These are phyloP conservation scores for Pichia nakasei DNA, from an alignment of 805 yeast species.

Conservation along the genomic window DNA sequence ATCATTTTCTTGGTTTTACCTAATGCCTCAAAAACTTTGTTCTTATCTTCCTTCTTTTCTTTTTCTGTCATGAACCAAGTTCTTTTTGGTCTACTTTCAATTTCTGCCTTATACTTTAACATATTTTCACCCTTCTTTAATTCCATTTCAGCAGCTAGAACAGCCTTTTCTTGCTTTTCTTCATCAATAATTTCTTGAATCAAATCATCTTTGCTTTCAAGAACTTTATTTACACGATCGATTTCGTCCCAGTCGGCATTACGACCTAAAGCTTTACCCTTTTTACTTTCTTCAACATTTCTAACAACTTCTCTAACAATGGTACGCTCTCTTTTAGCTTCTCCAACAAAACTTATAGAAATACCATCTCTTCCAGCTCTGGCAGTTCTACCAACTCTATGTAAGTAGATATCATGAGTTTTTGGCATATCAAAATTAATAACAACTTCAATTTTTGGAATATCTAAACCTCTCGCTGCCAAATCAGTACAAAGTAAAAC, in stretches of 20 bases:
- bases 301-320: conserved; percentile 89
- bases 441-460: conserved; percentile 93
- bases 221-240: conserved; percentile 52
- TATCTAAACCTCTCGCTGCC: conserved; percentile 99
- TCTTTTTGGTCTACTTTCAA: conserved; percentile 82
- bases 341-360: conserved; percentile 91
- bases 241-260: conserved; percentile 86
- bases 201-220: conserved; percentile 49
- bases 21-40: conserved; percentile 21
- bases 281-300: conserved; percentile 41
- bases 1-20: conserved; percentile 40
- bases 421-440: conserved; percentile 95
- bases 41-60: conserved; percentile 40
- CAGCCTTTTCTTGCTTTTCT: conserved; percentile 82
- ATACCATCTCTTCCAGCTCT: conserved; percentile 97
- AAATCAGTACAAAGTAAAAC: conserved; percentile 91
- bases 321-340: conserved; percentile 72
- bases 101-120: conserved; percentile 72
- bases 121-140: conserved; percentile 77
- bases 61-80: conserved; percentile 84
- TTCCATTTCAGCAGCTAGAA: conserved; percentile 86
- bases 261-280: conserved; percentile 71
- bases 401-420: conserved; percentile 81
- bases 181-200: conserved; percentile 76
- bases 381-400: conserved; percentile 98